These are phyloP conservation scores for Sporothrix luriei DNA, from an alignment of 2,329 filamentous ascomycete species.

Conservation along the genomic window DNA sequence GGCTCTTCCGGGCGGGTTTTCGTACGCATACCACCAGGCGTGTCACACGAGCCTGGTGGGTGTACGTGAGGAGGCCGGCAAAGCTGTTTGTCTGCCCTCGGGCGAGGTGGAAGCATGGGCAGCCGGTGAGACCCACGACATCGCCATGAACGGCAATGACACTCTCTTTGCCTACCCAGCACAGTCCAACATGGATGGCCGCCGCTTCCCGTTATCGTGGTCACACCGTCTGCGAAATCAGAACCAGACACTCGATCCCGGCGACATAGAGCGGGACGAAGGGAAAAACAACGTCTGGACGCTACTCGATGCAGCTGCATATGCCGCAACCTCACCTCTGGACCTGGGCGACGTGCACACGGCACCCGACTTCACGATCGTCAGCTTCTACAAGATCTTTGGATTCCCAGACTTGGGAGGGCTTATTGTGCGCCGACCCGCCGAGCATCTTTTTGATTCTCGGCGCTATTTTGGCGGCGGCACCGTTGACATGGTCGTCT, in stretches of 20 bases:
- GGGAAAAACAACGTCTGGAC: conserved; percentile 57
- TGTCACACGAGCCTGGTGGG: conserved; percentile 88
- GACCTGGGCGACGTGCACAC: conserved; percentile 63
- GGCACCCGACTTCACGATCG: conserved; percentile 79
- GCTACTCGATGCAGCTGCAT: conserved; percentile 80
- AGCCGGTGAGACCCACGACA: conserved; percentile 38
- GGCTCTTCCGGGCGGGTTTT: conserved; percentile 69
- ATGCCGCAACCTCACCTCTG: conserved; percentile 75
- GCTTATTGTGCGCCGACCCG: conserved; percentile 75
- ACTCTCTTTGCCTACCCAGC: conserved; percentile 77
- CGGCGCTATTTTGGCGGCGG: conserved; percentile 90
- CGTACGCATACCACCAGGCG: conserved; percentile 80
- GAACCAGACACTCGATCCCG: conserved; percentile 8
- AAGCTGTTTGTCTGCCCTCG: conserved; percentile 69
- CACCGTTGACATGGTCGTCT: conserved; percentile 87
- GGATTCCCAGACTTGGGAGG: conserved; percentile 91
- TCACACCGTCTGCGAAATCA: conserved; percentile 41
- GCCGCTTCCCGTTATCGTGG: conserved; percentile 73
- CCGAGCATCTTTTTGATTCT: conserved; percentile 63
- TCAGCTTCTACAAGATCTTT: conserved; percentile 98
- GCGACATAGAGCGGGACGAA: conserved; percentile 29
- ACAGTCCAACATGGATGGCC: conserved; percentile 91
- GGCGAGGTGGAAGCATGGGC: conserved; percentile 68
- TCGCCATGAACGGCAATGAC: conserved; percentile 32
- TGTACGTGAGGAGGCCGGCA: conserved; percentile 68